Conservation (phyloP, 1,284 basidiomycete genomes). For the Heterobasidion irregulare region DNA sequence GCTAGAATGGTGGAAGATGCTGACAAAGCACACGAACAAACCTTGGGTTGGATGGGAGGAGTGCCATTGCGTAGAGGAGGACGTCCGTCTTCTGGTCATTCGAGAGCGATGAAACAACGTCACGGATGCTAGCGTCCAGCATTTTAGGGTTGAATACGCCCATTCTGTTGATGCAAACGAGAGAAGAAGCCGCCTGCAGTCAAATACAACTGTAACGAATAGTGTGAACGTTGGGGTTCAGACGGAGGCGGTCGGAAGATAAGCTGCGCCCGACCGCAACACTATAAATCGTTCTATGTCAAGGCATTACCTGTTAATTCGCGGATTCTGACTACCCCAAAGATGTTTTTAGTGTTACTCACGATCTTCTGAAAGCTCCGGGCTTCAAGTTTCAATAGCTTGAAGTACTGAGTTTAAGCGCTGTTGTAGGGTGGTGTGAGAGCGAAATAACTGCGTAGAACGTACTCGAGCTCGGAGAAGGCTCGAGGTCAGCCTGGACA, state of each 20-base stretch:
- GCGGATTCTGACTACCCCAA: too few relatives aligned
- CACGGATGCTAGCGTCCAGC: slow-evolving; percentile 61
- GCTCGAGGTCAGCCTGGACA: neutral
- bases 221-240: too few relatives aligned
- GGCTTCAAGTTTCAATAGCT: too few relatives aligned
- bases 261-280: too few relatives aligned
- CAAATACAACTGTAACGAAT: too few relatives aligned
- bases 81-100: slow-evolving; percentile 62
- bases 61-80: slow-evolving; percentile 51
- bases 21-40: slow-evolving; percentile 8
- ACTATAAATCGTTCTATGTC: too few relatives aligned
- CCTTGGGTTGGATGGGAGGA: slow-evolving; percentile 27
- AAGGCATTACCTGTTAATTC: too few relatives aligned
- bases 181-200: neutral
- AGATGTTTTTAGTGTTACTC: too few relatives aligned
- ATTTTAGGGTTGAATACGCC: slow-evolving; percentile 66
- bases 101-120: slow-evolving; percentile 46
- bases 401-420: too few relatives aligned
- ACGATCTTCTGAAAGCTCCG: too few relatives aligned
- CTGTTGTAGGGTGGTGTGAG: neutral
- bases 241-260: too few relatives aligned
- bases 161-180: slow-evolving; percentile 22
- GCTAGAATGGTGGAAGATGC: slow-evolving; percentile 7
- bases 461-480: neutral
- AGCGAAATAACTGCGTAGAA: neutral